Evolutionary conservation across 257 asterid species (phyloP).

Genomic region (Forsythia viridissima): DNA sequence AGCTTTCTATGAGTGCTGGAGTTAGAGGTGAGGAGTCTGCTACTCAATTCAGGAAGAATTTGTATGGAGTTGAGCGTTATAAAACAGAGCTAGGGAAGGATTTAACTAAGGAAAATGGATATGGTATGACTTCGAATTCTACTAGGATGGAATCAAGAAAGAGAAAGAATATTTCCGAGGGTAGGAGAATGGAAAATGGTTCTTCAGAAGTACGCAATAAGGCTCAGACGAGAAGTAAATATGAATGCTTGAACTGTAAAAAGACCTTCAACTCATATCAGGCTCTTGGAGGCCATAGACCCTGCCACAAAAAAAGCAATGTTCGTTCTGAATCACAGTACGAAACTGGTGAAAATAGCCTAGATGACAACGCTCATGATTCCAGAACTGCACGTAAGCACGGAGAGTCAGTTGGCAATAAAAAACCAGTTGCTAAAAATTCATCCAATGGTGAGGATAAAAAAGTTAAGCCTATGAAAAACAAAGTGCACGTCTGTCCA

Average conservation of each 20-base stretch:
- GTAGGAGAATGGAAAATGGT: conserved; percentile 30
- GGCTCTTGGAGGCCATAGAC: conserved; percentile 95
- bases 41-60: conserved; percentile 30
- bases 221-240: conserved; percentile 54
- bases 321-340: conserved; percentile 41
- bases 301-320: conserved; percentile 68
- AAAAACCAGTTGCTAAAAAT: conserved; percentile 40
- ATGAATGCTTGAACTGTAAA: conserved; percentile 85
- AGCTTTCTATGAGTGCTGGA: conserved; percentile 21
- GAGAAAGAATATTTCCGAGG: conserved; percentile 37
- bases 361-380: conserved; percentile 44
- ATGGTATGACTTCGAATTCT: conserved; percentile 23
- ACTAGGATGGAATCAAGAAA: conserved; percentile 41
- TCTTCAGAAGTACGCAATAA: conserved; percentile 32
- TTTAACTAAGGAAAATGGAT: conserved; percentile 21
- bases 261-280: conserved; percentile 81
- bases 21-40: conserved; percentile 34
- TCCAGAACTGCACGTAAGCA: conserved; percentile 28
- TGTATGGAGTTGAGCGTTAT: conserved; percentile 28
- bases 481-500: conserved; percentile 69
- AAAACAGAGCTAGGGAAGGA: conserved; percentile 22
- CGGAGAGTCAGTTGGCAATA: conserved; percentile 35
- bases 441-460: conserved; percentile 38
- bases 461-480: conserved; percentile 47
- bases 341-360: conserved; percentile 66